These are phyloP conservation scores for Hibiscus syriacus DNA, from an alignment of 345 rosid species.

Conservation along the genomic window DNA sequence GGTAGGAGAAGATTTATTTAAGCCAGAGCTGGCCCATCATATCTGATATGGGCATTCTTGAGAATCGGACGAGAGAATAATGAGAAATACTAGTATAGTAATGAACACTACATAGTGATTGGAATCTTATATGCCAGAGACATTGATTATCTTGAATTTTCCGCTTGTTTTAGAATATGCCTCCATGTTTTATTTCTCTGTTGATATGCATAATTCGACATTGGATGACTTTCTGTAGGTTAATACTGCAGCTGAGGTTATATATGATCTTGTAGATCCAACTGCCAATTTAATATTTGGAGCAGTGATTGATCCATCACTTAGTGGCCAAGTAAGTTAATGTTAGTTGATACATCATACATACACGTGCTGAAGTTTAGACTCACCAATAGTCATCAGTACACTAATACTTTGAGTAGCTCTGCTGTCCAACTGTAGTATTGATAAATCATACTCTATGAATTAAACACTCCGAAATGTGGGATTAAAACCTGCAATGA, in stretches of 20 bases:
- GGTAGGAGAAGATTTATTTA: not conserved
- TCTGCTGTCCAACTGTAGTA: not conserved
- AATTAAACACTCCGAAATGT: not conserved
- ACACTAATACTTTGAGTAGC: not conserved
- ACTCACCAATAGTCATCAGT: not conserved
- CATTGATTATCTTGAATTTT: not conserved
- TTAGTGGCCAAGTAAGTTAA: slow-evolving; percentile 71
- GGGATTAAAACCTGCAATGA: not conserved
- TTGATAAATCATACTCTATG: not conserved
- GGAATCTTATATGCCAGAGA: not conserved
- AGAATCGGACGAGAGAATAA: too few relatives aligned
- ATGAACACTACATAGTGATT: not conserved
- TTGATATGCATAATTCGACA: not conserved
- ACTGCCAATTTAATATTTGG: slow-evolving; percentile 92
- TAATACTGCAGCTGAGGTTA: slow-evolving; percentile 95
- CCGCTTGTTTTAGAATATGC: not conserved
- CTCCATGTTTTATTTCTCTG: not conserved
- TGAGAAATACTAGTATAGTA: too few relatives aligned
- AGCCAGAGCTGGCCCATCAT: not conserved
- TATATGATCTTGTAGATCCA: slow-evolving; percentile 95
- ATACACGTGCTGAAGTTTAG: not conserved
- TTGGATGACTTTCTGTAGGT: slow-evolving; percentile 35
- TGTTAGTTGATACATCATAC: not conserved
- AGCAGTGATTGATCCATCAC: slow-evolving; percentile 83
- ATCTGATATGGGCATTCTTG: not conserved